Base-by-base conservation (phyloP, 495 filamentous ascomycete genomes). In the Penicillium paradoxum region DNA sequence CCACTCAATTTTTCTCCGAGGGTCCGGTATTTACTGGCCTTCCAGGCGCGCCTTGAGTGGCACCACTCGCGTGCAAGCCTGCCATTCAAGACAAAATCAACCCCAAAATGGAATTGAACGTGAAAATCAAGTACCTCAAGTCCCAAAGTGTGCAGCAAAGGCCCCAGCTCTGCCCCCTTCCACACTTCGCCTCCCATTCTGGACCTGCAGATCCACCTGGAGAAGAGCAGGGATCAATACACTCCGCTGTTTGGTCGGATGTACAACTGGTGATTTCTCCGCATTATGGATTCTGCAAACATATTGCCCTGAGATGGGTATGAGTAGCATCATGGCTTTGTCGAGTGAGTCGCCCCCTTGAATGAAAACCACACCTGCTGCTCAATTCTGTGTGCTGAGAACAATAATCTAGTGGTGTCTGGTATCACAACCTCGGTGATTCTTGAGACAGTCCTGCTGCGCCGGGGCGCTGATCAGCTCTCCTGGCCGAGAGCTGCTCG, bases 251-350 rank as follows among this genome's bases (percentile, higher is more conserved):
- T 59, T 75, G 0, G 46, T 73, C 6, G 73, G 73, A 43, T 76
- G 73, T 36, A 76, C 71, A 0, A 14, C 65, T 11, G 75, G 75
- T 37, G 73, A 76, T 57, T 76, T 78, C 41, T 66, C 70, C 4
- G 58, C 67, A 0, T 48, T 73, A 17, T 75, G 63, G 65, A 56
- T 60, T 17, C 58, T 69, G 2, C 73, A 78, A 53, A 60, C 66
- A 0, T 70, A 62, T 24, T 67, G 59, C 27, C 69, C 72, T 3
- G 68, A 62, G 5, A 49, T 75, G 5, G 72, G 71, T 1, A 69
- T 72, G 60, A 62, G 59, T 0, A 46, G 59, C 15, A 73, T 71
- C 29, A 77, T 77, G 74, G 54, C 56, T 15, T 49, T 62, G 45
- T 72, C 70, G 1, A 74, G 70, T 74, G 53, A 27, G 61, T 54